A percentile compares a stretch with the other conserved stretches of the same genome.
Conservation (phyloP, 2,329 filamentous ascomycete species). For the Cryoendolithus antarcticus region DNA sequence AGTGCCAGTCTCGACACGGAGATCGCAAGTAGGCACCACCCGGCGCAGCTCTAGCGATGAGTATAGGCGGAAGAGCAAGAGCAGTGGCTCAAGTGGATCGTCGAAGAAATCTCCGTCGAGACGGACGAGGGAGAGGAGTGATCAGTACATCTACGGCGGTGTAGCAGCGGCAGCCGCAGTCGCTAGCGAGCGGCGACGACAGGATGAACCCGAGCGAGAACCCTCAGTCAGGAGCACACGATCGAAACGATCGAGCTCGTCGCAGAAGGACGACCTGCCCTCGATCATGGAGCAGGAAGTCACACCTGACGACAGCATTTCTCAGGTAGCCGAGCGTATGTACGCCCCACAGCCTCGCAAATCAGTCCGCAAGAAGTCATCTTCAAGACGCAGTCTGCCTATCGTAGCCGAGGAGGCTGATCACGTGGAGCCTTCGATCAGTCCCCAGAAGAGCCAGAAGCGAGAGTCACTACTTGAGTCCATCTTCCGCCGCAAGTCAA, state of each 20-base stretch:
- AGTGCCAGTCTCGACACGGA: conserved; percentile 7
- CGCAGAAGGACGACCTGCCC: conserved; percentile 4
- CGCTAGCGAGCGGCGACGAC: background rate
- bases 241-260: conserved; percentile 2
- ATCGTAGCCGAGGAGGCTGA: too few species aligned
- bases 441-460: background rate
- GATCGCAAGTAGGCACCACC: background rate
- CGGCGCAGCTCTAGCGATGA: background rate
- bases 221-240: conserved; percentile 1
- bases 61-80: background rate
- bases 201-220: conserved; percentile 4
- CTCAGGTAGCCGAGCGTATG: conserved; percentile 11
- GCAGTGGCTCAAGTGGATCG: conserved; percentile 2
- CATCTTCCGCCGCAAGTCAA: conserved; percentile 3
- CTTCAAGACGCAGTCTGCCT: too few species aligned
- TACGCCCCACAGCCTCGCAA: conserved; percentile 2
- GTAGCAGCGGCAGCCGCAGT: too few species aligned
- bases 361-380: background rate
- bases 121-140: background rate
- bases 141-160: conserved; percentile 5
- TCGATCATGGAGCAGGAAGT: conserved; percentile 10
- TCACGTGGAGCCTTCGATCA: too few species aligned
- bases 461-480: conserved; percentile 7
- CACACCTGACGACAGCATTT: conserved; percentile 22
- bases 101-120: conserved; percentile 4